A percentile compares a stretch with the other conserved stretches of the same genome.
Evolutionary conservation across 2,329 filamentous ascomycete genomes (phyloP).

Genomic region (Harringtonia lauricola): DNA sequence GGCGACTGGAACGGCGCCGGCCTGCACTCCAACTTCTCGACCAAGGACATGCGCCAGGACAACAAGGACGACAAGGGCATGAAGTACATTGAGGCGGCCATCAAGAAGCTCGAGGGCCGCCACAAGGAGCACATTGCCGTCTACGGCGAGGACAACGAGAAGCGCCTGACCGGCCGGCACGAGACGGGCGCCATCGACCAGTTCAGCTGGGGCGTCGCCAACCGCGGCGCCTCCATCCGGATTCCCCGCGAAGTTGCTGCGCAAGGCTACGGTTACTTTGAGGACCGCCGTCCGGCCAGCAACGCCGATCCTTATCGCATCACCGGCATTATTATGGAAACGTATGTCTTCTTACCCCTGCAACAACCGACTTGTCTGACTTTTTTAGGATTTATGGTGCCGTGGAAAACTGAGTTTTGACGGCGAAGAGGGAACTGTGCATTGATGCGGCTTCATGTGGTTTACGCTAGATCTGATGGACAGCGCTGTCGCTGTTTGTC

Average conservation of each 20-base stretch:
- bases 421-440: too few species aligned
- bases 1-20: slow-evolving; percentile 81
- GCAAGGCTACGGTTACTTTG: slow-evolving; percentile 59
- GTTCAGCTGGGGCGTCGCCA: slow-evolving; percentile 90
- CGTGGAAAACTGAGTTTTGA: slow-evolving; percentile 11
- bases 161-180: slow-evolving; percentile 83
- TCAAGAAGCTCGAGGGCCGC: slow-evolving; percentile 72
- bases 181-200: slow-evolving; percentile 91
- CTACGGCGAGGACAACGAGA: slow-evolving; percentile 91
- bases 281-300: slow-evolving; percentile 55
- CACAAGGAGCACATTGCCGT: slow-evolving; percentile 79
- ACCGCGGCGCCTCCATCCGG: slow-evolving; percentile 89
- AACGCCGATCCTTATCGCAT: slow-evolving; percentile 73
- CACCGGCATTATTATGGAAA: slow-evolving; percentile 28
- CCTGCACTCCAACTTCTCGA: slow-evolving; percentile 84
- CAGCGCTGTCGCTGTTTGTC: too few species aligned
- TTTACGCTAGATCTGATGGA: too few species aligned
- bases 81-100: slow-evolving; percentile 81
- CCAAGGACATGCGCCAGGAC: slow-evolving; percentile 79
- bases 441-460: too few species aligned
- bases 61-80: slow-evolving; percentile 86
- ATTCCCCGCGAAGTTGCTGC: slow-evolving; percentile 58
- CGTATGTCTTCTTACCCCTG: slow-evolving; percentile 2
- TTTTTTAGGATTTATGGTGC: slow-evolving; percentile 9
- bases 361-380: background rate